Base-by-base conservation (phyloP, 2,329 filamentous ascomycete genomes). In the Trichophyton verrucosum region DNA sequence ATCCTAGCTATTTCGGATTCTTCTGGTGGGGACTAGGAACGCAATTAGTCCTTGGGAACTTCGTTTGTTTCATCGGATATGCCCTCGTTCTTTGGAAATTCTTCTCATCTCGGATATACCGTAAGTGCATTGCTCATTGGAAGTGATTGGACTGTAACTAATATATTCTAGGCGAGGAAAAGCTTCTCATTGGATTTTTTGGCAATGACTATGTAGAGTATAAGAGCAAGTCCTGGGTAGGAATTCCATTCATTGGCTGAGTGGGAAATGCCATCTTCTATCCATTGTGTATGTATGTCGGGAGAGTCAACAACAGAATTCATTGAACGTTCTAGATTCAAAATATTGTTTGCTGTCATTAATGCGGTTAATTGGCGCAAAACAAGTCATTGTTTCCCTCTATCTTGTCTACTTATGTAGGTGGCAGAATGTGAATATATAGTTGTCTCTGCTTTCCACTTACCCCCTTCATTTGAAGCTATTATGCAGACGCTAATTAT, bases 21-120 rank as follows among this genome's bases (percentile, higher is more conserved):
- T 99, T 96, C 75, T 97, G 91, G 85, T 99, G 92, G 92, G 90
- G 89, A 0, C 70, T 97, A n/a, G 94, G 94, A 3, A 96, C 91
- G 11, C 94, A 99, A 78, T 70, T 97, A 49, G 84, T 95, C 60
- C 79, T 96, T 65, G 92, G 92, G 17, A 99, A 99, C 74, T 75
- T 82, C 7, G 65, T 95, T 1, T 95, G 90, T 71, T 84, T 95
- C 61, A 66, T 86, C 5, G 87, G 75, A 1, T 97, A 95, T 76
- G 75, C 83, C 0, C 72, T 81, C 6, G 87, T 95, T 15, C 73
- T 99, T 66, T 96, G 89, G 89, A 80, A 77, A 63, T 99, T 99
- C 73, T 99, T 99, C 71, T 80, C 78, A 15, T 76, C 72, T 11
- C 79, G 94, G 63, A 91, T 97, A 65, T 74, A 73, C 60, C 75